These are phyloP conservation scores for Hymenoscyphus fraxineus DNA, from an alignment of 2,329 filamentous ascomycete species.

Conservation along the genomic window DNA sequence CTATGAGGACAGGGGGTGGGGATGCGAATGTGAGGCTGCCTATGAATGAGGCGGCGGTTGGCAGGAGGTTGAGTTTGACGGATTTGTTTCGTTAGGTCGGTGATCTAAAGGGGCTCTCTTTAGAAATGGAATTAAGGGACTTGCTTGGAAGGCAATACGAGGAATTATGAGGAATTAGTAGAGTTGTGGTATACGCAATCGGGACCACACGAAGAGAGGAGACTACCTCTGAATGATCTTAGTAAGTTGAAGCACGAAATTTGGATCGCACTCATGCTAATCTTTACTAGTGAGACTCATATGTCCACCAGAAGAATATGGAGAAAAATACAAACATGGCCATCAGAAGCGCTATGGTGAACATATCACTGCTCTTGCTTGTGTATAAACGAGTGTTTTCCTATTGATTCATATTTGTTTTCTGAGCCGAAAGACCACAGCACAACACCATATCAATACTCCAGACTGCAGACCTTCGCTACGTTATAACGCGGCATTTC, in stretches of 20 bases:
- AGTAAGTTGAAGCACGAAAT: background rate
- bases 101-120: background rate
- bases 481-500: too few species aligned
- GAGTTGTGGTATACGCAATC: background rate
- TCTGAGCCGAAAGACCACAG: too few species aligned
- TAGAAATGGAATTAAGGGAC: background rate
- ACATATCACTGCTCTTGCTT: background rate
- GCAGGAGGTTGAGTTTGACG: conserved; percentile 29
- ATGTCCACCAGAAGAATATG: background rate
- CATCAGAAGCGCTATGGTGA: background rate
- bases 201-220: background rate
- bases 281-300: background rate
- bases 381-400: background rate
- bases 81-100: conserved; percentile 24
- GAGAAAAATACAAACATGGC: background rate
- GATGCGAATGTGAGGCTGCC: background rate
- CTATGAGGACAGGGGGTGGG: conserved; percentile 15
- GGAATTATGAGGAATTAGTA: background rate
- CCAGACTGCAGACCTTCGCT: too few species aligned
- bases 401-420: too few species aligned
- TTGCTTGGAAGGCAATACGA: background rate
- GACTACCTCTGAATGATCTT: background rate
- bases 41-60: conserved; percentile 12
- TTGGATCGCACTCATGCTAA: background rate
- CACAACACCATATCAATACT: too few species aligned